A percentile compares a stretch with the other conserved stretches of the same genome.
Evolutionary conservation across 2,329 filamentous ascomycete species (phyloP).

Genomic region (Tothia fuscella): DNA sequence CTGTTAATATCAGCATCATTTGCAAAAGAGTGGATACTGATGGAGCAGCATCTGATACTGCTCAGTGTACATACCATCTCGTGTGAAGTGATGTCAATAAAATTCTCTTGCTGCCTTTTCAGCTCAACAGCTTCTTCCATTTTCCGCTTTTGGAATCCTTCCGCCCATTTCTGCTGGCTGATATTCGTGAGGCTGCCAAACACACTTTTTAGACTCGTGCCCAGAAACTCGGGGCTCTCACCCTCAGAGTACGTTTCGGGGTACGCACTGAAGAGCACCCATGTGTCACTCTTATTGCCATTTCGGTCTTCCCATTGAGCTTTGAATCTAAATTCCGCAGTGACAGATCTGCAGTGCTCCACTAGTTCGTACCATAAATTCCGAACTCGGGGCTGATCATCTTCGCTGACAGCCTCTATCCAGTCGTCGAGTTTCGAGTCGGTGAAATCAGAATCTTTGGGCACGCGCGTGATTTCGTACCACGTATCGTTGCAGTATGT

Average conservation of each 20-base stretch:
- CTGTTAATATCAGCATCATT: no score
- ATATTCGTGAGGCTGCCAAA: slow-evolving; percentile 80
- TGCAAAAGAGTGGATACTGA: no score
- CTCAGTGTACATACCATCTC: no score
- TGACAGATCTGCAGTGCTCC: slow-evolving; percentile 49
- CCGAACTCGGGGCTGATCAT: slow-evolving; percentile 50
- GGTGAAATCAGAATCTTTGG: slow-evolving; percentile 44
- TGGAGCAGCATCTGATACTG: no score
- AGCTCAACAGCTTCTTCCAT: slow-evolving; percentile 72
- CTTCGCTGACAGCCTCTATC: slow-evolving; percentile 59
- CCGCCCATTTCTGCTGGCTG: slow-evolving; percentile 73
- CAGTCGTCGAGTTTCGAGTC: no score
- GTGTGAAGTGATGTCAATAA: slow-evolving; percentile 68
- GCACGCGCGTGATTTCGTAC: slow-evolving; percentile 55
- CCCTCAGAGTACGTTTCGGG: slow-evolving; percentile 38
- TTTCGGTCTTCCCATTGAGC: slow-evolving; percentile 49
- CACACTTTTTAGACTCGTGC: slow-evolving; percentile 49
- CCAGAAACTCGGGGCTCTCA: neutral
- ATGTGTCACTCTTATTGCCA: slow-evolving; percentile 52
- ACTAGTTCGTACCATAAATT: slow-evolving; percentile 52
- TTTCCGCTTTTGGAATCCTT: slow-evolving; percentile 64
- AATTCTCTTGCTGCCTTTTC: slow-evolving; percentile 70
- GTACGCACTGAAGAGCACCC: slow-evolving; percentile 67
- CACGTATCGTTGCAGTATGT: slow-evolving; percentile 74
- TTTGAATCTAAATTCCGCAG: slow-evolving; percentile 66